Conservation (phyloP, 2,329 filamentous ascomycete genomes). For the Arthrobotrys musiformis region DNA sequence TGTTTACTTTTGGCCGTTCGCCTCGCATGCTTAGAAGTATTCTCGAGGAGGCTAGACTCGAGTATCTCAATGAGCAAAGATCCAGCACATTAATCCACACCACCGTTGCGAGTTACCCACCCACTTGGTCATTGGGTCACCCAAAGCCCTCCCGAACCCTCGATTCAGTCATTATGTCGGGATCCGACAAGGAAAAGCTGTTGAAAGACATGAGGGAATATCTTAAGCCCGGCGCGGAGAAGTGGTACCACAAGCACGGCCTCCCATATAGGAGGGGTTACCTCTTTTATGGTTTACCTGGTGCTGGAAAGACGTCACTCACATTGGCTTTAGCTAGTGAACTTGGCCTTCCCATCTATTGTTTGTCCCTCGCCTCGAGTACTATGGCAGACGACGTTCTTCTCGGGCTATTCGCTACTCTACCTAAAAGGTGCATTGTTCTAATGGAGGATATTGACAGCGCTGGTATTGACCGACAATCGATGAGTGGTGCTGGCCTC, state of each 20-base stretch:
- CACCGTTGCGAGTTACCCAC: slow-evolving; percentile 21
- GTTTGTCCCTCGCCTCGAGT: slow-evolving; percentile 71
- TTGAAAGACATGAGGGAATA: slow-evolving; percentile 81
- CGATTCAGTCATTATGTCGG: slow-evolving; percentile 76
- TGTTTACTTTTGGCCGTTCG: slow-evolving; percentile 57
- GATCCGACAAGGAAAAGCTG: slow-evolving; percentile 73
- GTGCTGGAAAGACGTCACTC: slow-evolving; percentile 77
- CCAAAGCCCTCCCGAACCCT: slow-evolving; percentile 57
- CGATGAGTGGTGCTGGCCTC: slow-evolving; percentile 5
- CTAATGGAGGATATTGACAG: slow-evolving; percentile 77
- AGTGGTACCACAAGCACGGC: slow-evolving; percentile 79
- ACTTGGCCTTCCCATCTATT: slow-evolving; percentile 75
- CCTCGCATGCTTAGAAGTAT: slow-evolving; percentile 53
- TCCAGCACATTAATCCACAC: slow-evolving; percentile 57
- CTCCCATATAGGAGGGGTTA: slow-evolving; percentile 82
- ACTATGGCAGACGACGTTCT: slow-evolving; percentile 73
- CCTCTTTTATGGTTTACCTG: slow-evolving; percentile 79
- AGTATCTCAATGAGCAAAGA: slow-evolving; percentile 56
- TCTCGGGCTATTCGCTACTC: slow-evolving; percentile 69
- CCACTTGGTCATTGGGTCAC: slow-evolving; percentile 56
- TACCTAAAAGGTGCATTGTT: slow-evolving; percentile 74
- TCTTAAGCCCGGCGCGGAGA: slow-evolving; percentile 74
- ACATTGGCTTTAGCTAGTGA: slow-evolving; percentile 74
- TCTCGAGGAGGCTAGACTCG: slow-evolving; percentile 55
- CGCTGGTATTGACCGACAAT: slow-evolving; percentile 68